Base-by-base conservation (phyloP, 345 rosid genomes). In the Lepidium sativum region DNA sequence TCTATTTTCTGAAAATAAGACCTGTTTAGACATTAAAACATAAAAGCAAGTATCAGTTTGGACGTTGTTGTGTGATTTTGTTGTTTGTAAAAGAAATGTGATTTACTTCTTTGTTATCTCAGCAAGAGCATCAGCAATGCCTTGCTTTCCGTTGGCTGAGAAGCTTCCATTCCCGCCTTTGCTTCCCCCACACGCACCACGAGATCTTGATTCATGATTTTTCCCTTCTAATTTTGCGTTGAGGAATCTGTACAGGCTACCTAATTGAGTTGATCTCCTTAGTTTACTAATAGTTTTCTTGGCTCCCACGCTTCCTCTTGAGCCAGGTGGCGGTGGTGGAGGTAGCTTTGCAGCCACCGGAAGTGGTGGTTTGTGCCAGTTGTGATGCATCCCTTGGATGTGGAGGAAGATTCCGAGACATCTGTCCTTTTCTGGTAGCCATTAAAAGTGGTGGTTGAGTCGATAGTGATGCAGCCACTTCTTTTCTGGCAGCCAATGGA, bases 101-200 rank as follows among this genome's bases (percentile, higher is more conserved):
- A 15, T 33, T 54, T 73, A 81, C 97, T 84, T 84, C 78, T 82
- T 91, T 41, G 95, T 78, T 69, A 86, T 88, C 85, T 94, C 99
- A 27, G 91, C 91, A 12, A 94, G 82, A 51, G 99, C 96, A 73
- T 88, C 99, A 23, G 97, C 96, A 95, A 94, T 81, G 71, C 95
- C 96, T 81, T 89, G 84, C 75, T 91, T 86, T 62, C 84, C 91
- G 14, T 78, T 71, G 8, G 37, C 21, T 8, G 51, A 4, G 35
- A 41, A 27, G 44, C 38, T 65, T 52, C 54, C 65, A 5, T 54
- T 60, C 8, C 32, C 68, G 13, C 59, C 31, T 35, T 66, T 83
- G 37, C 51, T 23, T 69, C 66, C 71, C n/a, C 70, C 80, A 0
- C 32, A 41, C 2, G 67, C 77, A 9, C 37, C 54, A 27, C 69